Evolutionary conservation across 2,329 filamentous ascomycete genomes (phyloP).

Genomic region (Penicillium sp.): DNA sequence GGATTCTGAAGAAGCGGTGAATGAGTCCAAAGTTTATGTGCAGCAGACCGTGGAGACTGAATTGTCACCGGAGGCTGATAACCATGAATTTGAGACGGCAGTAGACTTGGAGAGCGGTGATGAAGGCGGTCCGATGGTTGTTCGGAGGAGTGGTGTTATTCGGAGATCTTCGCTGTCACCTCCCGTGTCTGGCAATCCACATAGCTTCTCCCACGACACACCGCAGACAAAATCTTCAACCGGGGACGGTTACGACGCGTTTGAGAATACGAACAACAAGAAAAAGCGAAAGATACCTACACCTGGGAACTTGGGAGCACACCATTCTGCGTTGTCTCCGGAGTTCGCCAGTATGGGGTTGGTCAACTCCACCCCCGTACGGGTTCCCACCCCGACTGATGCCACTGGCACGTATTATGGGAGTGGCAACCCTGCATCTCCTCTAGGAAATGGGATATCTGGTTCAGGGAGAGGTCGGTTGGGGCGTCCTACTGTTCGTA

Average conservation of each 20-base stretch:
- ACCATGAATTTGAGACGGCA: conserved; percentile 52
- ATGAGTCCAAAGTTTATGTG: conserved; percentile 46
- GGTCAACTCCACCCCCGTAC: conserved; percentile 43
- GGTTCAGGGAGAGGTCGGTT: conserved; percentile 82
- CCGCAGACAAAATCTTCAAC: conserved; percentile 52
- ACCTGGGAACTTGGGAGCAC: conserved; percentile 65
- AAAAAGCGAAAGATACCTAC: conserved; percentile 98
- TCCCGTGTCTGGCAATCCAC: conserved; percentile 16
- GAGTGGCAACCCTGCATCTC: conserved; percentile 53
- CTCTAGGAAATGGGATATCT: conserved; percentile 68
- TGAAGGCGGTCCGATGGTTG: conserved; percentile 50
- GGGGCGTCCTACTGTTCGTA: conserved; percentile 54
- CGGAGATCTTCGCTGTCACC: conserved; percentile 37
- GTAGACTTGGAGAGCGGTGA: conserved; percentile 61
- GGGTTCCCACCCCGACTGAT: conserved; percentile 47
- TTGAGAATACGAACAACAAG: conserved; percentile 98
- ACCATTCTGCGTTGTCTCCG: conserved; percentile 58
- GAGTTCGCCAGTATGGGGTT: conserved; percentile 65
- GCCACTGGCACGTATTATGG: conserved; percentile 55
- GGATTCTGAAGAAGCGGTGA: conserved; percentile 55
- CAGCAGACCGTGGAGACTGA: conserved; percentile 45
- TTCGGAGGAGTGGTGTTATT: conserved; percentile 42
- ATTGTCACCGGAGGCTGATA: conserved; percentile 36
- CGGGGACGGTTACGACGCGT: conserved; percentile 90
- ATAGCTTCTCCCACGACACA: conserved; percentile 12